These are phyloP conservation scores for Plasmodiophora brassicae DNA, from an alignment of 208 protist genomes.

Conservation along the genomic window DNA sequence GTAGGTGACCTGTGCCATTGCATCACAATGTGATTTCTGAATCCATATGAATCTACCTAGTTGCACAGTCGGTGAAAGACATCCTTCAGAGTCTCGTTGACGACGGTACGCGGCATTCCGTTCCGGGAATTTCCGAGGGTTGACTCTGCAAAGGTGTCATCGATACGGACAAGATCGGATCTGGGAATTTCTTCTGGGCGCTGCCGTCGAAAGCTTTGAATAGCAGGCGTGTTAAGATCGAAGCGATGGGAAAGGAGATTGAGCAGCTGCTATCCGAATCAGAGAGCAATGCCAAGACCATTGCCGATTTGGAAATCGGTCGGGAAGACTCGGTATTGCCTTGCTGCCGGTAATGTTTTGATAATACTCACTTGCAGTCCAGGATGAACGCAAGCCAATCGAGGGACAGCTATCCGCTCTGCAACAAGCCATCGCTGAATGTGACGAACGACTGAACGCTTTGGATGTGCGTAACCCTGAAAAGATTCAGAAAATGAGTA, in stretches of 20 bases:
- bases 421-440: no score
- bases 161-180: slow-evolving; percentile 40
- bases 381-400: no score
- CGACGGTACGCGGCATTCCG: neutral
- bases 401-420: no score
- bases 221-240: neutral
- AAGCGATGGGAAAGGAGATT: neutral
- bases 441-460: neutral
- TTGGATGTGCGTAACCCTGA: neutral
- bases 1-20: neutral
- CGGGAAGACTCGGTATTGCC: no score
- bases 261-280: no score
- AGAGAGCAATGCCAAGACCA: no score
- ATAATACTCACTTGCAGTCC: no score
- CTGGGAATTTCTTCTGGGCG: slow-evolving; percentile 41
- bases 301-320: no score
- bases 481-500: slow-evolving; percentile 1
- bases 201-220: slow-evolving; percentile 35
- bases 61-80: slow-evolving; percentile 39
- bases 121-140: neutral
- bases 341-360: no score
- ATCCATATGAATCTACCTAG: neutral
- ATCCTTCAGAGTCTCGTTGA: slow-evolving; percentile 35
- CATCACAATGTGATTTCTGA: neutral
- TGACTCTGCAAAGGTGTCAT: neutral